These are phyloP conservation scores for Chlorophyllum brunneum DNA, from an alignment of 768 basidiomycete species.

Conservation along the genomic window DNA sequence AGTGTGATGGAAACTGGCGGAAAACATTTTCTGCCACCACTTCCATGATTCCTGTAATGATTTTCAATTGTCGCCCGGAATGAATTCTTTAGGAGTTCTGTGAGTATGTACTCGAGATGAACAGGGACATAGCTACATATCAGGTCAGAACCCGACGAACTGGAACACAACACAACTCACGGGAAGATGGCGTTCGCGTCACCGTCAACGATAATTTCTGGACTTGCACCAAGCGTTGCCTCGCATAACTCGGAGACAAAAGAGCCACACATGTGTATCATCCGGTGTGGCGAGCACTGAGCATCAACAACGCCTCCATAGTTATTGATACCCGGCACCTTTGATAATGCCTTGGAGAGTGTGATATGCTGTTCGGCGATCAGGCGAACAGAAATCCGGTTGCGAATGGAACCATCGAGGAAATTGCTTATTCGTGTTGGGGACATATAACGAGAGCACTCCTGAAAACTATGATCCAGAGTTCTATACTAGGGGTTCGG, in stretches of 20 bases:
- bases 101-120: slow-evolving; percentile 88
- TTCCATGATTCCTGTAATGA: slow-evolving; percentile 27
- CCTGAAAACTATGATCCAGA: slow-evolving; percentile 66
- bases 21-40: slow-evolving; percentile 33
- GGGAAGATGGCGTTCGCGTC: slow-evolving; percentile 68
- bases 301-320: slow-evolving; percentile 74
- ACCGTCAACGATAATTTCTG: slow-evolving; percentile 68
- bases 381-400: slow-evolving; percentile 81
- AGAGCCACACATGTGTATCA: slow-evolving; percentile 78
- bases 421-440: slow-evolving; percentile 76
- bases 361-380: slow-evolving; percentile 92
- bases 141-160: slow-evolving; percentile 11
- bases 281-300: slow-evolving; percentile 63
- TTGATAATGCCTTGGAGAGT: slow-evolving; percentile 63
- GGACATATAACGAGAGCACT: slow-evolving; percentile 80
- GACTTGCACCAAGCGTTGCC: slow-evolving; percentile 73
- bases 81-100: slow-evolving; percentile 87
- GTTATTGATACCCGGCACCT: slow-evolving; percentile 30
- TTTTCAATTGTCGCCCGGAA: slow-evolving; percentile 87
- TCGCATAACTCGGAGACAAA: slow-evolving; percentile 84
- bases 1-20: slow-evolving; percentile 73
- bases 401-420: slow-evolving; percentile 80
- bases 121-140: slow-evolving; percentile 78
- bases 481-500: neutral
- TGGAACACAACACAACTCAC: slow-evolving; percentile 41